Conservation (phyloP, 345 rosid species). For the Clarkia xantiana region DNA sequence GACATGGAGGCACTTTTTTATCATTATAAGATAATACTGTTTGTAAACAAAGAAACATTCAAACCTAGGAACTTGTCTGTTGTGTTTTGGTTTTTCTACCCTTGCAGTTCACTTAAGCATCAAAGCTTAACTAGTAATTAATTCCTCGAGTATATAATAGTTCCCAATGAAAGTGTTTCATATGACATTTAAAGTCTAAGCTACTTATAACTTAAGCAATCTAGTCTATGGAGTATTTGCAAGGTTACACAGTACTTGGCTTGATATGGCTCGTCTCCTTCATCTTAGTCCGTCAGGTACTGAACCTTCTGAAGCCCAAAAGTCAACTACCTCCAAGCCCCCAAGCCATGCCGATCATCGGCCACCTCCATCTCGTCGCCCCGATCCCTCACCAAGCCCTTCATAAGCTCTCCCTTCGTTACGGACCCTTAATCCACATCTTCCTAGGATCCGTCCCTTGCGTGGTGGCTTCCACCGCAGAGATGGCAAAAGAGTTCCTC, state of each 20-base stretch:
- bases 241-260: slow-evolving; percentile 20
- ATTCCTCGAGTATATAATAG: too few species aligned
- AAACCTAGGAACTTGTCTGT: too few species aligned
- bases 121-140: too few species aligned
- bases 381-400: slow-evolving; percentile 50
- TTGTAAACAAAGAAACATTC: too few species aligned
- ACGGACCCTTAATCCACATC: slow-evolving; percentile 45
- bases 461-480: slow-evolving; percentile 45
- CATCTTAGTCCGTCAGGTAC: slow-evolving; percentile 16
- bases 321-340: slow-evolving; percentile 38
- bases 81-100: too few species aligned
- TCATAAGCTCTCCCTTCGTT: slow-evolving; percentile 35
- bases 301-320: slow-evolving; percentile 7
- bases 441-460: slow-evolving; percentile 41
- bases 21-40: too few species aligned
- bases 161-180: too few species aligned
- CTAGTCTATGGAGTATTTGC: slow-evolving; percentile 19
- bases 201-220: background rate
- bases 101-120: too few species aligned
- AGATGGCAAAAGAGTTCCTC: slow-evolving; percentile 46
- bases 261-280: slow-evolving; percentile 25
- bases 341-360: slow-evolving; percentile 35
- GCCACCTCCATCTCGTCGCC: slow-evolving; percentile 50
- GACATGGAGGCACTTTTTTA: too few species aligned
- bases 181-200: too few species aligned